Evolutionary conservation across 2,329 filamentous ascomycete genomes (phyloP), one percentile per base, ranked within the genome.

Genomic region (Fusarium protoensiforme): DNA sequence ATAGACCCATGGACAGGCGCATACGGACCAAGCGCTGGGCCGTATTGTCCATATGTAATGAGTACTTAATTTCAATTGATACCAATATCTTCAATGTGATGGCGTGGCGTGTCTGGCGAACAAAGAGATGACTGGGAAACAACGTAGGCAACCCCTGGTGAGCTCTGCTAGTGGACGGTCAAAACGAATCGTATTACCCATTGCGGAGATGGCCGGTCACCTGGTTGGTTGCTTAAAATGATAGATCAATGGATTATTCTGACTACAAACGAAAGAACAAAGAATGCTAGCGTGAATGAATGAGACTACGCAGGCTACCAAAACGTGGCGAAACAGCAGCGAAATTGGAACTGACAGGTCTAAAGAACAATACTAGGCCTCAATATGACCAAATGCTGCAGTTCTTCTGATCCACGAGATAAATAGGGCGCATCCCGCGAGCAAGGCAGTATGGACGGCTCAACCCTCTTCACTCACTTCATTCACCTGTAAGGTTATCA

Each of bases 21-120:
- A 74, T 73, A 79, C 78, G 77, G 76, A 84, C 82, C 83, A 84
- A 84, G 83, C 79, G 82, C 82, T 84, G 83, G 81, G 79, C 81
- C 75, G 78, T 75, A 78, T 78, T 80, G 72, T 74, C 13, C 62
- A 69, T 64, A 69, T 62, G 38, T 78, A 78, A 75, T 74, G 64
- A 72, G 67, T 78, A 78, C 73, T 76, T 69, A 78, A 74, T 77
- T 71, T 36, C 64, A 73, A 61, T 57, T 29, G 68, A 72, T 51
- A 69, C 22, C 36, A 70, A 41, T 38, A 18, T 46, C 56, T 29
- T 43, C 31, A 27, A 58, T 38, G 38, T 27, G 14, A n/a, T 60
- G 48, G 39, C 20, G 5, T 60, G 48, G 39, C 20, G 5, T 29
- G 24, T 20, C 14, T 39, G 13, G 59, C 39, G 11, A 69, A 58